Evolutionary conservation across 371 early-diverging fungal species (phyloP).

Genomic region (Basidiobolus heterosporus): DNA sequence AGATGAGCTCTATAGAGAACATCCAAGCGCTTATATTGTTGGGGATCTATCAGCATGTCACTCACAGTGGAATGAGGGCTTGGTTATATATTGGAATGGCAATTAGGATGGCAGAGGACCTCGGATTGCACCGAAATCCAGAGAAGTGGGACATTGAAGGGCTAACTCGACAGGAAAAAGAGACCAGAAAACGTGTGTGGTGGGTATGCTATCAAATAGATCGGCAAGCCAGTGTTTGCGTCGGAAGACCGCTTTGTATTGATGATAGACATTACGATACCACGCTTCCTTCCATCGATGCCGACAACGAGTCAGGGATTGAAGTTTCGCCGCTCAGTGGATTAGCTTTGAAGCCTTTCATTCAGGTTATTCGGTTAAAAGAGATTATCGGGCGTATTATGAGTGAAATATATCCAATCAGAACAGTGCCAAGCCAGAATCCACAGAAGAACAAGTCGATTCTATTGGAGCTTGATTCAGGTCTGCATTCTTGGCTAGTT

Average conservation of each 20-base stretch:
- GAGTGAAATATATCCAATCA: conserved; percentile 1
- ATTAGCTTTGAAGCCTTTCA: too few relatives aligned
- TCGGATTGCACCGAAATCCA: conserved; percentile 41
- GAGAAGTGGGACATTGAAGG: conserved; percentile 17
- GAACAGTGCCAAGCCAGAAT: conserved; percentile 2
- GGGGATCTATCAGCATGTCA: conserved; percentile 3
- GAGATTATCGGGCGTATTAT: too few relatives aligned
- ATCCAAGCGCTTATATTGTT: conserved; percentile 17
- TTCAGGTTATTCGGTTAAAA: too few relatives aligned
- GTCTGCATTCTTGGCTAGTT: conserved; percentile 2
- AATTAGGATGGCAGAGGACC: conserved; percentile 45
- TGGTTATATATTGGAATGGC: conserved; percentile 26
- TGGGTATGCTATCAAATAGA: conserved; percentile 41
- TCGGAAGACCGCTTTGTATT: conserved; percentile 27
- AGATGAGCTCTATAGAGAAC: background rate
- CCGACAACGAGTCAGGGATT: background rate
- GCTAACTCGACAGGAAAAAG: conserved; percentile 27
- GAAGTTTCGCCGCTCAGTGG: background rate
- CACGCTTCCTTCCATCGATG: background rate
- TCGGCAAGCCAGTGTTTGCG: conserved; percentile 19
- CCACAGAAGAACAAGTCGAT: background rate
- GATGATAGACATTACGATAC: conserved; percentile 30
- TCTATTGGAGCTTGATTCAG: conserved; percentile 4
- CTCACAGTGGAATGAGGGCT: conserved; percentile 11
- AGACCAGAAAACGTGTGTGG: conserved; percentile 41